These are phyloP conservation scores for Monotropa hypopitys DNA, from an alignment of 179 eudicot genomes.

Conservation along the genomic window DNA sequence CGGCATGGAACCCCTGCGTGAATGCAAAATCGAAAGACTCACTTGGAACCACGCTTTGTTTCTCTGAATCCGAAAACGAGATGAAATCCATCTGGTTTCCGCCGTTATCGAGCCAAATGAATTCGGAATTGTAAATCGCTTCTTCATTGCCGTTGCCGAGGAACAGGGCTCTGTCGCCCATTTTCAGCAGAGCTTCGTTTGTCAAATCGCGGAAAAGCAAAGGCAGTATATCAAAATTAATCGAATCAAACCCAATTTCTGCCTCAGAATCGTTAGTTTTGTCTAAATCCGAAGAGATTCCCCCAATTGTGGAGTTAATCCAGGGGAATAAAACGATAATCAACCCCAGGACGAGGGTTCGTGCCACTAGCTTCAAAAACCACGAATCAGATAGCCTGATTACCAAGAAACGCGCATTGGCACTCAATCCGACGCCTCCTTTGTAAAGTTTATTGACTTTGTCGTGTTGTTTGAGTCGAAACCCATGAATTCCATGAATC, in stretches of 20 bases:
- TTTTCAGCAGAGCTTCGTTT: slow-evolving; percentile 47
- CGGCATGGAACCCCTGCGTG: slow-evolving; percentile 14
- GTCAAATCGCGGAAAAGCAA: slow-evolving; percentile 42
- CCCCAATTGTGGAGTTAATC: slow-evolving; percentile 10
- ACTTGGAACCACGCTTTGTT: slow-evolving; percentile 17
- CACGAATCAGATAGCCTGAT: slow-evolving; percentile 17
- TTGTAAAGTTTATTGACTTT: slow-evolving; percentile 2
- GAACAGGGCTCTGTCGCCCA: slow-evolving; percentile 33
- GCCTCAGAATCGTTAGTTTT: not conserved
- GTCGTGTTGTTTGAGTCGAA: slow-evolving; percentile 6
- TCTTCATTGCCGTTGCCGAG: slow-evolving; percentile 14
- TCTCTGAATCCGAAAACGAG: slow-evolving; percentile 16
- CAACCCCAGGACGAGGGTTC: slow-evolving; percentile 20
- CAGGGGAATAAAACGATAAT: slow-evolving; percentile 18
- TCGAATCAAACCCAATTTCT: not conserved
- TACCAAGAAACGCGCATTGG: slow-evolving; percentile 12
- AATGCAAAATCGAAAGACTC: slow-evolving; percentile 42
- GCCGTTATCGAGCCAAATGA: not conserved
- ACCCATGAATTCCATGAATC: slow-evolving; percentile 19
- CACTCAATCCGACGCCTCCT: not conserved
- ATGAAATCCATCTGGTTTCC: slow-evolving; percentile 22
- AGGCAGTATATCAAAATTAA: slow-evolving; percentile 17
- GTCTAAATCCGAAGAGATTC: not conserved
- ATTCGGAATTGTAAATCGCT: slow-evolving; percentile 11
- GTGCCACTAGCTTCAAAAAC: slow-evolving; percentile 16